Evolutionary conservation across 23 red algal genomes (phyloP).

Genomic region (Gracilaria vermiculophylla): DNA sequence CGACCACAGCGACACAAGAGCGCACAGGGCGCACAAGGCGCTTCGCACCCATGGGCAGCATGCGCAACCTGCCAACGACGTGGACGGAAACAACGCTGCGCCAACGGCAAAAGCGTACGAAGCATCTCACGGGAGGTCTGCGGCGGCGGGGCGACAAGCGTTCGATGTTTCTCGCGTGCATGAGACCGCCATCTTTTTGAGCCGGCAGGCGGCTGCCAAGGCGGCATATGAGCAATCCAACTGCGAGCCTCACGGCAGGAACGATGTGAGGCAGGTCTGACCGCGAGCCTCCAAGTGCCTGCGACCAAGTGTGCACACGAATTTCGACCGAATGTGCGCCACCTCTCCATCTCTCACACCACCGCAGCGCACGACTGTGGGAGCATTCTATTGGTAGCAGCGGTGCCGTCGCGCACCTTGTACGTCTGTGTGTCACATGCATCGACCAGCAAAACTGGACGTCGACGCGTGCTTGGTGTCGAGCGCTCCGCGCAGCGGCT

Average conservation of each 20-base stretch:
- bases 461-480: too few species aligned
- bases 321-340: not conserved
- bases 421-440: too few species aligned
- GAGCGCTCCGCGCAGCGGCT: too few species aligned
- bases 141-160: not conserved
- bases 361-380: too few species aligned
- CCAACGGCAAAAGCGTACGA: not conserved
- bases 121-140: not conserved
- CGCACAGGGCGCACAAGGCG: not conserved
- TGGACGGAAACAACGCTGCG: not conserved
- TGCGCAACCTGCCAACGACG: too few species aligned
- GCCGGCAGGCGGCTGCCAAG: not conserved
- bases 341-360: not conserved
- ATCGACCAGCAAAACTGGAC: too few species aligned
- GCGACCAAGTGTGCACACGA: not conserved
- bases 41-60: too few species aligned
- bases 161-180: not conserved
- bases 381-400: too few species aligned
- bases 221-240: constrained; percentile 14
- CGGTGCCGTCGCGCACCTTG: too few species aligned
- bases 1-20: not conserved
- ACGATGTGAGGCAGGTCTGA: not conserved
- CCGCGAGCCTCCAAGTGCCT: not conserved
- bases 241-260: not conserved
- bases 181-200: constrained; percentile 13